phyloP scores from a whole-genome alignment of 345 rosid genomes.

The Eucalyptus curtisii region DNA sequence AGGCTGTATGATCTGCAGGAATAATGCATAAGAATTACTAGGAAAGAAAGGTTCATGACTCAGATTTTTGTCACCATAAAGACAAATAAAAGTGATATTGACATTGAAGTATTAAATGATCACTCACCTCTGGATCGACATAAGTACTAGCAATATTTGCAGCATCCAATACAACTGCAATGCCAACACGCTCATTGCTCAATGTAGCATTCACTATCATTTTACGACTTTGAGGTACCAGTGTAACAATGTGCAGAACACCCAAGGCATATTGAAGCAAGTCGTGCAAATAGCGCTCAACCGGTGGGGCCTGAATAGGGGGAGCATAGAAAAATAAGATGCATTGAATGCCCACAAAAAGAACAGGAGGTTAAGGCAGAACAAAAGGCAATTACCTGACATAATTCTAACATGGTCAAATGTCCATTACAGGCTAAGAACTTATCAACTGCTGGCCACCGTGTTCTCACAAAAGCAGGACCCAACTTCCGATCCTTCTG shows the following conservation, averaged over 20 bases:
- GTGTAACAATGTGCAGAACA: constrained; percentile 82
- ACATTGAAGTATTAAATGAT: neutral
- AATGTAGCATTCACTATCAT: constrained; percentile 73
- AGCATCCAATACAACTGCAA: constrained; percentile 92
- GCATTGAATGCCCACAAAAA: neutral
- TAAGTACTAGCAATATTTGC: constrained; percentile 70
- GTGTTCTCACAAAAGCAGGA: constrained; percentile 77
- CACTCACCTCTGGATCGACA: constrained; percentile 86
- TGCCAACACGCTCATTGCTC: constrained; percentile 84
- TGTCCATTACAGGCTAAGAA: constrained; percentile 75
- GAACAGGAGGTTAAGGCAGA: neutral
- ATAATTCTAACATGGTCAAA: constrained; percentile 81
- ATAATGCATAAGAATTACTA: neutral
- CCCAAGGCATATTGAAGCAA: constrained; percentile 96
- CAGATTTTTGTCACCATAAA: neutral
- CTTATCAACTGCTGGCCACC: constrained; percentile 79
- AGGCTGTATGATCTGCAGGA: constrained; percentile 83
- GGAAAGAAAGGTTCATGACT: neutral
- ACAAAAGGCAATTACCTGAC: constrained; percentile 50
- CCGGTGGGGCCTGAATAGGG: constrained; percentile 71
- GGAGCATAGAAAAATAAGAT: neutral
- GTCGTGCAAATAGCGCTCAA: constrained; percentile 92
- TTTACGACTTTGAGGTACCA: constrained; percentile 81
- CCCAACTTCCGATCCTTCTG: constrained; percentile 97
- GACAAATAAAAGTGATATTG: neutral